Evolutionary conservation across 1,284 basidiomycete species (phyloP), one percentile per base, ranked within the genome.

Genomic region (Cystobasidiaceae sp.): DNA sequence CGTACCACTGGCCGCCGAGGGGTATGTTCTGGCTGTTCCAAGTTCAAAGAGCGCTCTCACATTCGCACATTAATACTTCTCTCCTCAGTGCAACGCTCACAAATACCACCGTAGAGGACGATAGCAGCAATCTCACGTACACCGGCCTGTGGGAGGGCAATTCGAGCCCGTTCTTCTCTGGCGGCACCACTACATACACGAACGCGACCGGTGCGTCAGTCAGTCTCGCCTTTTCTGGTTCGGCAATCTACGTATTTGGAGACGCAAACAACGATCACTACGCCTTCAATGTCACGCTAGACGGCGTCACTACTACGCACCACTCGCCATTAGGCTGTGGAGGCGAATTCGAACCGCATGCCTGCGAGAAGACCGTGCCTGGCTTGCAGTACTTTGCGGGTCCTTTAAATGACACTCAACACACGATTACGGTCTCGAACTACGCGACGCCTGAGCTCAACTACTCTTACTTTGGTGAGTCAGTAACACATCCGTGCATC

Each of bases 251-350:
- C 70, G 62, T 79, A 46, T 78, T 75, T 68, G 78, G 78, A 21
- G 78, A 79, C 65, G 75, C 78, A 64, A 77, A 78, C 45, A 77
- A 78, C 67, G 78, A 79, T 65, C 77, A 79, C 69, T 78, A 78
- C 28, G 54, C 55, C 41, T 79, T 74, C 69, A 68, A 74, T 1
- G 70, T 77, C 37, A 75, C 71, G 58, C 54, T 78, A 61, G 76
- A 79, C 69, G 73, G 69, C 37, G 67, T 69, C 4, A 55, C 55
- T 21, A 71, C 69, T 1, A 55, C 67, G 0, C 67, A 68, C 9
- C 73, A 69, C 0, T 74, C 73, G 23, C 65, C 70, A 46, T 74
- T 70, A 32, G 76, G 74, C 3, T 71, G 76, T 49, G 76, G 78
- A 44, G 74, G 72, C 0, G 74, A 74, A 4, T 71, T 68, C 0